These are phyloP conservation scores for Diaporthe citriasiana DNA, from an alignment of 2,329 filamentous ascomycete species.

Conservation along the genomic window DNA sequence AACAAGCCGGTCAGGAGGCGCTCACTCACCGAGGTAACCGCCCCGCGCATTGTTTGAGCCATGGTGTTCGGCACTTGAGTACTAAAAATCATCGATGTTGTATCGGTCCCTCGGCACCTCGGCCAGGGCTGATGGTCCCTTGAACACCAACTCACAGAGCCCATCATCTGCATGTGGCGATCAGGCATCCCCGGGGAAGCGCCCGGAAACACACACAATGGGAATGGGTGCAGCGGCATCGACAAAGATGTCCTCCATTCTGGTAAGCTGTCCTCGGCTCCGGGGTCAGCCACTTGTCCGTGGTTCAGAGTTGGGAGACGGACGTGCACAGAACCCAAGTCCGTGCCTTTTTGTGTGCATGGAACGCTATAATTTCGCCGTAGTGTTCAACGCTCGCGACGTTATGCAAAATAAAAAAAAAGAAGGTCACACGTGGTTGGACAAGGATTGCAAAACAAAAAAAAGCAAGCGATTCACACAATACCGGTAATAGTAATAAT, in stretches of 20 bases:
- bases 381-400: neutral
- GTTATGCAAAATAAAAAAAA: too few relatives aligned
- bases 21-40: constrained; percentile 22
- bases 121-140: constrained; percentile 18
- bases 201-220: constrained; percentile 25
- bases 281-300: neutral
- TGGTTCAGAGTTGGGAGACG: neutral
- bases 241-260: constrained; percentile 10
- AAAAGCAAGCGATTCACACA: neutral
- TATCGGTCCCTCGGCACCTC: constrained; percentile 38
- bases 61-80: constrained; percentile 28
- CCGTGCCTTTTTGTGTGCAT: constrained; percentile 22
- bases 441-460: constrained; percentile 13
- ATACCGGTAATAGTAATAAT: neutral
- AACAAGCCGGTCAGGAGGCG: neutral
- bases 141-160: constrained; percentile 24
- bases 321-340: neutral
- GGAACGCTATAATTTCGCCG: constrained; percentile 11
- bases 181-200: constrained; percentile 25
- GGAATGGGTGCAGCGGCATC: constrained; percentile 11
- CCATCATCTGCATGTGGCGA: constrained; percentile 22
- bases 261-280: neutral
- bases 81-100: constrained; percentile 40
- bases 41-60: constrained; percentile 18
- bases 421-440: neutral